Percentiles rank a stretch among this genome's conserved stretches.
phyloP scores from a whole-genome alignment of 192 early-diverging fungal species.

The Coemansia sp. region DNA sequence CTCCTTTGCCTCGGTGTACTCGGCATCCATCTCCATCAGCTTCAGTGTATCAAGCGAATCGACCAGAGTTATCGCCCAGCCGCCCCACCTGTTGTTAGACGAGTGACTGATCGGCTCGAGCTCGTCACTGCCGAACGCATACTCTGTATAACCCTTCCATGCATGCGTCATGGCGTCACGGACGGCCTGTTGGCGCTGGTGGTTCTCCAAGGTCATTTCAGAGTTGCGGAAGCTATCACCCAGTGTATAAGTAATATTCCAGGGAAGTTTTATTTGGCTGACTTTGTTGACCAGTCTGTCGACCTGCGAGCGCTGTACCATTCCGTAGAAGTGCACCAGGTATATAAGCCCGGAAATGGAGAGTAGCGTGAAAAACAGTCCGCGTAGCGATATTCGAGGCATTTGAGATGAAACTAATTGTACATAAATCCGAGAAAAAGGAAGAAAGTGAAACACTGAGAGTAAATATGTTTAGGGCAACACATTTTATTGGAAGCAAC shows the following conservation, averaged over 20 bases:
- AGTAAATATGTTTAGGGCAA: not conserved
- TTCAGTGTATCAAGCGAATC: conserved; percentile 84
- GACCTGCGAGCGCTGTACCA: conserved; percentile 10
- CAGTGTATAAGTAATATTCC: not conserved
- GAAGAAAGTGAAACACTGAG: not conserved
- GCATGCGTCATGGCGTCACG: conserved; percentile 45
- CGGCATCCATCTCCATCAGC: conserved; percentile 71
- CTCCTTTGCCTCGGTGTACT: conserved; percentile 66
- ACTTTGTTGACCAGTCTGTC: conserved; percentile 16
- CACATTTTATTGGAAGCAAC: not conserved
- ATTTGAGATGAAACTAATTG: not conserved
- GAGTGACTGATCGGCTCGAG: conserved; percentile 30
- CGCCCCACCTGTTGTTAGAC: conserved; percentile 53
- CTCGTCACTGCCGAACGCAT: conserved; percentile 52
- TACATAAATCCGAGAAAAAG: not conserved
- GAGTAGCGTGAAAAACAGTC: conserved; percentile 19
- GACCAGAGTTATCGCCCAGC: conserved; percentile 77
- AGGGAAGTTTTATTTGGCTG: conserved; percentile 12
- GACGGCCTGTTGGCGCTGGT: conserved; percentile 31
- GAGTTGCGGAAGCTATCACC: conserved; percentile 5
- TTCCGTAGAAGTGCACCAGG: conserved; percentile 19
- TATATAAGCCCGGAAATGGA: conserved; percentile 20
- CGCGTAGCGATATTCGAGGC: conserved; percentile 21
- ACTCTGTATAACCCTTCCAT: conserved; percentile 40
- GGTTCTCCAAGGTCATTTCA: conserved; percentile 11